Percentiles rank a stretch among this genome's conserved stretches.
Evolutionary conservation across 148 eudicot species (phyloP).

Genomic region (Camellia sinensis): DNA sequence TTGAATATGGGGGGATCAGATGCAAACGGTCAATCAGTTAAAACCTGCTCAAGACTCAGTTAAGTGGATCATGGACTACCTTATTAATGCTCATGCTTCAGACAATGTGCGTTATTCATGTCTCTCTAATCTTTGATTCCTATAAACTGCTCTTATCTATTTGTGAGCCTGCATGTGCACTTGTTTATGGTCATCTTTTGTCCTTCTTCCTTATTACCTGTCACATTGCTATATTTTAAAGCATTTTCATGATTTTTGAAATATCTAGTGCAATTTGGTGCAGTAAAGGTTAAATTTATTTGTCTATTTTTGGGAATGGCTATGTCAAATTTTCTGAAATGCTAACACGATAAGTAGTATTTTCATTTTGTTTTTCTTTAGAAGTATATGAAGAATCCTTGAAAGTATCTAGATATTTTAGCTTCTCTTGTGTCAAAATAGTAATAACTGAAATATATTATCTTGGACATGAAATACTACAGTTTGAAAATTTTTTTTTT

Average conservation of each 20-base stretch:
- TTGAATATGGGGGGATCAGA: constrained; percentile 88
- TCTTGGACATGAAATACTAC: neutral
- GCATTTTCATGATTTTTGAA: neutral
- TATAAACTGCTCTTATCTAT: neutral
- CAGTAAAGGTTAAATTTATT: neutral
- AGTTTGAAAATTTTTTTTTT: neutral
- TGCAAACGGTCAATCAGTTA: constrained; percentile 60
- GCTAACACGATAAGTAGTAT: neutral
- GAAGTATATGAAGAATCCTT: neutral
- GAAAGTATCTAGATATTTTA: neutral
- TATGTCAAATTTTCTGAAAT: neutral
- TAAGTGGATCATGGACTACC: constrained; percentile 85
- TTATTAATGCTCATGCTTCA: constrained; percentile 68
- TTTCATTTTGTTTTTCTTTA: neutral
- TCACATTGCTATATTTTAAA: neutral
- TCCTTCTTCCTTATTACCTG: too few relatives aligned
- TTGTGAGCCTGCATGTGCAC: neutral
- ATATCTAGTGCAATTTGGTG: neutral
- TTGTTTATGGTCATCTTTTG: neutral
- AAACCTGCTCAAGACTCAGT: constrained; percentile 71
- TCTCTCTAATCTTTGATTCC: constrained; percentile 9
- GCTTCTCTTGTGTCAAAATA: neutral
- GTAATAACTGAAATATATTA: neutral
- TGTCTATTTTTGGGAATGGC: neutral
- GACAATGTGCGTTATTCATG: constrained; percentile 82